A percentile compares a stretch with the other conserved stretches of the same genome.
Evolutionary conservation across 345 rosid species (phyloP).

Genomic region (Aethionema arabicum): DNA sequence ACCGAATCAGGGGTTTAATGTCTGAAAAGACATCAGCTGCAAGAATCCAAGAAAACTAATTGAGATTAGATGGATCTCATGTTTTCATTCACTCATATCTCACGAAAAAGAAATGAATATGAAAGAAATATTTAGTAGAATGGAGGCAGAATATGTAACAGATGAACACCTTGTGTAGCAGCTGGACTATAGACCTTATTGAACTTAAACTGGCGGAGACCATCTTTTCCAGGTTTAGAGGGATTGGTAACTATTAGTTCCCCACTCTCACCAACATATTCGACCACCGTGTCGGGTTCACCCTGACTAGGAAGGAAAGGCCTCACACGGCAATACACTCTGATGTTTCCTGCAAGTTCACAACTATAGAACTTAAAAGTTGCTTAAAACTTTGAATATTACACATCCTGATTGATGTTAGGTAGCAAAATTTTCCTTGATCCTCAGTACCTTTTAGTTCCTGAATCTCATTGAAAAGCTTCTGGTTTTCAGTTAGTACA

Average conservation of each 20-base stretch:
- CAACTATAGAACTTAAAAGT: slow-evolving; percentile 13
- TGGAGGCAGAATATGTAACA: slow-evolving; percentile 3
- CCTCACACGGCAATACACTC: slow-evolving; percentile 84
- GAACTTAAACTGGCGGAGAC: slow-evolving; percentile 63
- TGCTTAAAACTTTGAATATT: not conserved
- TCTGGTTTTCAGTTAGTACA: slow-evolving; percentile 79
- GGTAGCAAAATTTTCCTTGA: slow-evolving; percentile 1
- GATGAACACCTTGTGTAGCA: slow-evolving; percentile 74
- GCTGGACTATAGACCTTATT: slow-evolving; percentile 70
- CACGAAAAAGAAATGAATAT: not conserved
- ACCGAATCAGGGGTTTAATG: slow-evolving; percentile 66
- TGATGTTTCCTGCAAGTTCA: slow-evolving; percentile 69
- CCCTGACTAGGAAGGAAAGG: slow-evolving; percentile 72
- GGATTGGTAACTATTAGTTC: slow-evolving; percentile 71
- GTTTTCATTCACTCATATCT: slow-evolving; percentile 1
- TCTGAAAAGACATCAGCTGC: slow-evolving; percentile 80
- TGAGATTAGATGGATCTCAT: slow-evolving; percentile 24
- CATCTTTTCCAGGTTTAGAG: slow-evolving; percentile 74
- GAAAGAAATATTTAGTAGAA: slow-evolving; percentile 1
- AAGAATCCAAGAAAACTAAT: slow-evolving; percentile 27
- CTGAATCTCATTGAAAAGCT: slow-evolving; percentile 83
- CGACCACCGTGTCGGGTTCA: slow-evolving; percentile 53
- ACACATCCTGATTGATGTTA: not conserved
- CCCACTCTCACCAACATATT: slow-evolving; percentile 72
- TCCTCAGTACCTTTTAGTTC: slow-evolving; percentile 70